These are phyloP conservation scores for Candida maesae DNA, from an alignment of 805 yeast genomes.

Conservation along the genomic window DNA sequence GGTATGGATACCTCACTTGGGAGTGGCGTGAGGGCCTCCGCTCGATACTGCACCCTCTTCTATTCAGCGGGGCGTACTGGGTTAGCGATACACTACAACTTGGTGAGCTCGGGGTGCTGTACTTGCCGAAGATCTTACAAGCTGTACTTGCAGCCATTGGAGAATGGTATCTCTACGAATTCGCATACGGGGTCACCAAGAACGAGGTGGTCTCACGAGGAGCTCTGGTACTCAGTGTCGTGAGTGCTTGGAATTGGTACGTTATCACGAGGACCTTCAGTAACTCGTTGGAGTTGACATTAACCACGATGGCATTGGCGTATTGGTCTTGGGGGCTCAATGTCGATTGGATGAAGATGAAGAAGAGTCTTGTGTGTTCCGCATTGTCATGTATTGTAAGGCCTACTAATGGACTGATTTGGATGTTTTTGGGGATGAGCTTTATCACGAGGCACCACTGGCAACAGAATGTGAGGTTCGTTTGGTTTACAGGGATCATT, in stretches of 20 bases:
- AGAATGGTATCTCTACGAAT: constrained; percentile 55
- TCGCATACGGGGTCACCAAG: constrained; percentile 37
- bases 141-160: constrained; percentile 68
- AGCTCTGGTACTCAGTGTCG: constrained; percentile 48
- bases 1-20: constrained; percentile 88
- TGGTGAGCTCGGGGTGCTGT: constrained; percentile 38
- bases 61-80: constrained; percentile 50
- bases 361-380: constrained; percentile 47
- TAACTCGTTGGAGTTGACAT: constrained; percentile 71
- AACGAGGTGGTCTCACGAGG: constrained; percentile 35
- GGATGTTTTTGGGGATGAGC: constrained; percentile 58
- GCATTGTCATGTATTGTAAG: constrained; percentile 65
- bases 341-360: constrained; percentile 22
- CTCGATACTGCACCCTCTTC: constrained; percentile 73
- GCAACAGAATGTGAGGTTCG: constrained; percentile 13
- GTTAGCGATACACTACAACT: constrained; percentile 31
- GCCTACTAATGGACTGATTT: constrained; percentile 79
- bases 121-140: constrained; percentile 64
- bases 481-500: constrained; percentile 7
- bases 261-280: constrained; percentile 79
- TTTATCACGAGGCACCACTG: constrained; percentile 13
- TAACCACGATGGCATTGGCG: constrained; percentile 63
- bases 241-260: constrained; percentile 80
- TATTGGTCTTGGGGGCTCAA: constrained; percentile 63
- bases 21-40: constrained; percentile 82